Percentiles rank a stretch among this genome's conserved stretches.
These are phyloP conservation scores for Orychophragmus violaceus DNA, from an alignment of 345 rosid genomes.

Conservation along the genomic window DNA sequence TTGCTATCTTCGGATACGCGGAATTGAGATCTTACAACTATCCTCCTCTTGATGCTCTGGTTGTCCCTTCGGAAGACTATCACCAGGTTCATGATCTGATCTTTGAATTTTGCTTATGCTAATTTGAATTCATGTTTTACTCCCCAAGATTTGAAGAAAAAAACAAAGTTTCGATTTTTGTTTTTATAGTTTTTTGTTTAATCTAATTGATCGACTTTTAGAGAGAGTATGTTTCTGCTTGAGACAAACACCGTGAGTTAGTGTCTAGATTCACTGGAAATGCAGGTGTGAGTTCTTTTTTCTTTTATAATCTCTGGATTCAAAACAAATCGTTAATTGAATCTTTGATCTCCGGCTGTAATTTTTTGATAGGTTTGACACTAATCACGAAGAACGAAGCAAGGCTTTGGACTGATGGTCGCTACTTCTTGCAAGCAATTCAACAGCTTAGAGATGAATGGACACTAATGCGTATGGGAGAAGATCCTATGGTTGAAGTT, in stretches of 20 bases:
- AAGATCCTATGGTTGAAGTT: conserved; percentile 77
- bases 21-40: no score
- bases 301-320: neutral
- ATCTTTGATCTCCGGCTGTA: neutral
- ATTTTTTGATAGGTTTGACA: conserved; percentile 60
- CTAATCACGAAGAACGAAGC: conserved; percentile 59
- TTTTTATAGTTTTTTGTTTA: no score
- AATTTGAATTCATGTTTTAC: neutral
- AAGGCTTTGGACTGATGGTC: no score
- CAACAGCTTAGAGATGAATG: conserved; percentile 74
- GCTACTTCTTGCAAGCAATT: no score
- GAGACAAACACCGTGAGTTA: conserved; percentile 80
- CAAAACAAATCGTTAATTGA: neutral
- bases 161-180: neutral
- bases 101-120: neutral
- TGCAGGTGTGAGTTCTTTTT: conserved; percentile 37
- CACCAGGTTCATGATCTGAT: conserved; percentile 61
- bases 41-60: conserved; percentile 81
- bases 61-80: conserved; percentile 83
- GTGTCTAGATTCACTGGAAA: conserved; percentile 89
- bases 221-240: conserved; percentile 87
- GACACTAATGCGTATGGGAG: conserved; percentile 88
- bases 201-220: conserved; percentile 5
- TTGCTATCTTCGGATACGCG: no score
- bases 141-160: neutral